These are phyloP conservation scores for Porpolomopsis calyptriformis DNA, from an alignment of 768 basidiomycete species.

Conservation along the genomic window DNA sequence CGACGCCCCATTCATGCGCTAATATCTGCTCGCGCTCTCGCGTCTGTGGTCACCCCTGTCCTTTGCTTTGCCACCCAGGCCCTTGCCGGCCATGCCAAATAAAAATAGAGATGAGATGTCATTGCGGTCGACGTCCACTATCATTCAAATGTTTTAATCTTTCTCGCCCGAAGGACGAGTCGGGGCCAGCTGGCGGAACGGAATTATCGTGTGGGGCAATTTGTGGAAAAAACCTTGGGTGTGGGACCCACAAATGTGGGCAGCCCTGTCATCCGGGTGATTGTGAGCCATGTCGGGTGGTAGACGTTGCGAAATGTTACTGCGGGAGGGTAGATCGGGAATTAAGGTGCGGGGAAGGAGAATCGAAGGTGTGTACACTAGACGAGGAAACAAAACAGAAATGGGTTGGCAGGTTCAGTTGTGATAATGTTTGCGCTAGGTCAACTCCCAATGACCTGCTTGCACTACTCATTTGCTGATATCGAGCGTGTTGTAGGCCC, in stretches of 20 bases:
- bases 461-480: constrained; percentile 1
- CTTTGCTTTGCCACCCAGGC: constrained; percentile 83
- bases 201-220: constrained; percentile 32
- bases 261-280: constrained; percentile 65
- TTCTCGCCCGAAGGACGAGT: constrained; percentile 45
- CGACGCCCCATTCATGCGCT: constrained; percentile 71
- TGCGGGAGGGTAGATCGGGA: constrained; percentile 61
- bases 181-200: constrained; percentile 1
- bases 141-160: constrained; percentile 24
- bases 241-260: constrained; percentile 64
- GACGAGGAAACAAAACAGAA: constrained; percentile 18
- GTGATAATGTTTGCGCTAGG: constrained; percentile 52
- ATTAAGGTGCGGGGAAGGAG: constrained; percentile 59
- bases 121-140: constrained; percentile 55
- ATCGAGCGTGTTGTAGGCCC: constrained; percentile 25
- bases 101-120: constrained; percentile 65
- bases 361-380: constrained; percentile 29
- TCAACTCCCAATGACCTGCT: constrained; percentile 17
- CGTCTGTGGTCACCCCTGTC: constrained; percentile 72
- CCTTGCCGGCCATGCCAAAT: constrained; percentile 92
- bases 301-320: constrained; percentile 55
- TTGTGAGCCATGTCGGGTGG: constrained; percentile 55
- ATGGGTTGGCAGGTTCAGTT: constrained; percentile 59
- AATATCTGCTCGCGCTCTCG: constrained; percentile 55
- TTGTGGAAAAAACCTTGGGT: constrained; percentile 42